These are phyloP conservation scores for Aspergillus avenaceus DNA, from an alignment of 495 filamentous ascomycete species.

Conservation along the genomic window DNA sequence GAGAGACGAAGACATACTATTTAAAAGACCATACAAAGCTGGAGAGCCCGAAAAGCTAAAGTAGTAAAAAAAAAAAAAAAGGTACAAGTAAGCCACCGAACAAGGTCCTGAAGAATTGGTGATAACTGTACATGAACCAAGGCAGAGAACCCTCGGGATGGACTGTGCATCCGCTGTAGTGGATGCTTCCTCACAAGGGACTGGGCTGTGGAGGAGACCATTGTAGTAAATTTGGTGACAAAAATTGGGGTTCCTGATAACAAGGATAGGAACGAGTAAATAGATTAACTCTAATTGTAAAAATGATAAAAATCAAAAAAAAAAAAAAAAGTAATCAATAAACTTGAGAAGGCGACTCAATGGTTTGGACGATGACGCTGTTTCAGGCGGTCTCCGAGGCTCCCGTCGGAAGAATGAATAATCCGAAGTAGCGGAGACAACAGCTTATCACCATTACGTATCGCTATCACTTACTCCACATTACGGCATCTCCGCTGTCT, in stretches of 20 bases:
- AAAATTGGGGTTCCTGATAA: neutral
- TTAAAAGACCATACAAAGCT: slow-evolving; percentile 68
- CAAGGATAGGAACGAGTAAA: neutral
- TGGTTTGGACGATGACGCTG: too few species aligned
- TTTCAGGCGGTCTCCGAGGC: neutral
- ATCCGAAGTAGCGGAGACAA: neutral
- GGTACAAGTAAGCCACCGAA: slow-evolving; percentile 20
- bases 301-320: too few species aligned
- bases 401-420: neutral
- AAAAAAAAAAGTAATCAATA: too few species aligned
- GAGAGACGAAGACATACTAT: slow-evolving; percentile 39
- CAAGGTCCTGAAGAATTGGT: neutral
- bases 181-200: slow-evolving; percentile 51
- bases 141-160: slow-evolving; percentile 65
- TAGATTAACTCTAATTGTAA: too few species aligned
- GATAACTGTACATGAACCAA: slow-evolving; percentile 56
- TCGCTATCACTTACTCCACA: neutral
- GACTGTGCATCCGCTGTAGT: slow-evolving; percentile 67
- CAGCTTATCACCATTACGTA: neutral
- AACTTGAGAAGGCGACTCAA: too few species aligned
- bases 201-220: slow-evolving; percentile 10
- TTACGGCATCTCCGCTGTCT: neutral
- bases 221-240: neutral
- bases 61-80: too few species aligned
- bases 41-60: slow-evolving; percentile 53